These are phyloP conservation scores for Potentilla sterilis DNA, from an alignment of 306 rosid genomes.

Conservation along the genomic window DNA sequence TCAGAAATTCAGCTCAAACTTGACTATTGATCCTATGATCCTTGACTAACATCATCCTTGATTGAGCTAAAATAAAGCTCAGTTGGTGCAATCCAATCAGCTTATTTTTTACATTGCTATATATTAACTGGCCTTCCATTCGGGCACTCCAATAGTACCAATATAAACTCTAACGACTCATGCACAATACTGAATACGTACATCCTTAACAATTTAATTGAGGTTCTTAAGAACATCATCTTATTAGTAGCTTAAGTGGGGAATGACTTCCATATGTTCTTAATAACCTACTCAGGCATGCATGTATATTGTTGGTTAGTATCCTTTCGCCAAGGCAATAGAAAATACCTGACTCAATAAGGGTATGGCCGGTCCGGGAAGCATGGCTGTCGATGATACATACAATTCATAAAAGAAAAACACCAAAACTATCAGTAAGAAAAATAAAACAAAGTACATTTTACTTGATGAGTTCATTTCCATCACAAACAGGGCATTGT, in stretches of 20 bases:
- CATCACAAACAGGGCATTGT: no score
- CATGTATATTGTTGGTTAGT: background rate
- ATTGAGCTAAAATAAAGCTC: background rate
- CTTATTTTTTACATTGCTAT: background rate
- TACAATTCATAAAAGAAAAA: conserved; percentile 43
- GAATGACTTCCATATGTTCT: background rate
- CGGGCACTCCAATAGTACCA: background rate
- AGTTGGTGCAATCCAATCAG: background rate
- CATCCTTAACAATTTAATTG: background rate
- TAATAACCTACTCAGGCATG: background rate
- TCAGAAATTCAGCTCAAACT: background rate
- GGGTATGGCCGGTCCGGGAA: conserved; percentile 96
- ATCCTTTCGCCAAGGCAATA: background rate
- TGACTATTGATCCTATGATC: background rate
- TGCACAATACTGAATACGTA: background rate
- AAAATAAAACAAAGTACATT: background rate
- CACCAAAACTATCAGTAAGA: conserved; percentile 6
- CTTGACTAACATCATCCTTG: background rate
- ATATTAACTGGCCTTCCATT: no score
- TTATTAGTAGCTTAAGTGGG: background rate
- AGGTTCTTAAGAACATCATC: background rate
- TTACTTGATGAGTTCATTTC: background rate
- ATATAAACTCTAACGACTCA: background rate
- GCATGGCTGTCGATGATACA: conserved; percentile 74
- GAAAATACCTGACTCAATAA: conserved; percentile 79